Evolutionary conservation across 345 rosid species (phyloP), one percentile per base, ranked within the genome.

Genomic region (Gossypium turneri): DNA sequence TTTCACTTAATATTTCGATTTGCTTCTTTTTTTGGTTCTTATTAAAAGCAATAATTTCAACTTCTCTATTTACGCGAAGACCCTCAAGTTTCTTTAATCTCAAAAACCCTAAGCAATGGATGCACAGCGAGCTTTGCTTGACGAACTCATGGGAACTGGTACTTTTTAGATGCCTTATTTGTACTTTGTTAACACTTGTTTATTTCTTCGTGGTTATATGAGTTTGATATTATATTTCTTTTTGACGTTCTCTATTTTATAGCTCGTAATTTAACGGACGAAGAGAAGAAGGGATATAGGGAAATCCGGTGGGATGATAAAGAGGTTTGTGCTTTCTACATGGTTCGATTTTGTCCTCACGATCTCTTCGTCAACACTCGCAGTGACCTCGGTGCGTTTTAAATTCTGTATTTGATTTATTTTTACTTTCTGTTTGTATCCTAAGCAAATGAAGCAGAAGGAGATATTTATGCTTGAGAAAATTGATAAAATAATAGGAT

Each of bases 61-160:
- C n/a, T 20, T 43, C 2, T 41, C 38, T 20, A 41, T 41, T 72
- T 43, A 12, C 41, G 53, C 10, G 27, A n/a, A 12, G 24, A 45
- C 13, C 17, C 13, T 53, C 20, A 4, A 15, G 19, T 13, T 67
- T 55, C 48, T 76, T 71, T 24, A 24, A 38, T 12, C 20, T 70
- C 13, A 63, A 27, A 53, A 45, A 44, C 24, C 55, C 57, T 45
- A 22, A 7, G 66, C 82, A 70, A 91, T 93, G 99, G 98, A 95
- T 83, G 94, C 97, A 58, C 99, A 93, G 76, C 85, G 99, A 78
- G 99, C 99, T 76, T 80, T 93, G 79, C 86, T 93, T 8, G 99
- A 95, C 80, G 99, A 93, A 81, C 98, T 95, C 63, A 95, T 95
- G 98, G 99, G 99, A 29, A 82, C 98, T 70, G 97, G 98, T 95